Conservation (phyloP, 2,329 filamentous ascomycete genomes). For the Calonectria crousiana region DNA sequence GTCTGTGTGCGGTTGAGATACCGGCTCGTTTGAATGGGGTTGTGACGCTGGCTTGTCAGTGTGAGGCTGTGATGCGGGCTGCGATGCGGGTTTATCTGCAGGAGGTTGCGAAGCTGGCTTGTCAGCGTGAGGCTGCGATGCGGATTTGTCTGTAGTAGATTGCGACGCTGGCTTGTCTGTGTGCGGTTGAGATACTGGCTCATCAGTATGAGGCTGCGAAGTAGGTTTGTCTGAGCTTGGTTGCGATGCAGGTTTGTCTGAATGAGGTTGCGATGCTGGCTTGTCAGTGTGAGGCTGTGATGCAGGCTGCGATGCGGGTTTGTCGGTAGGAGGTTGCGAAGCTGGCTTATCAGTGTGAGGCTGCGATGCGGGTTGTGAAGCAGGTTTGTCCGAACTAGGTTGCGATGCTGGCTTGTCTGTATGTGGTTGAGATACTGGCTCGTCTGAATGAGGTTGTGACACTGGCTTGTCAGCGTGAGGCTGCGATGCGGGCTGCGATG, state of each 20-base stretch:
- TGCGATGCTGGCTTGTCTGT: background rate
- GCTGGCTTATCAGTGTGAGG: background rate
- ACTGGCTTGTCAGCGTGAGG: background rate
- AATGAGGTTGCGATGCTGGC: background rate
- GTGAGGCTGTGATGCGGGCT: background rate
- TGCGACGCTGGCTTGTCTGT: background rate
- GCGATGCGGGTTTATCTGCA: background rate
- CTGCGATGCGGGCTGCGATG: background rate
- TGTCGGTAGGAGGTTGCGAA: background rate
- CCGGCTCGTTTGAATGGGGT: no score
- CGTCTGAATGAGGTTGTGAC: background rate
- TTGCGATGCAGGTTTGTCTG: background rate
- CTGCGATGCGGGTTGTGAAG: background rate
- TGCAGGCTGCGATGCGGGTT: background rate
- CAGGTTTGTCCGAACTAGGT: background rate
- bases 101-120: background rate
- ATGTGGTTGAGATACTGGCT: background rate
- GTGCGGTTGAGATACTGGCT: background rate
- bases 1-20: no score
- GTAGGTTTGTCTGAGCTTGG: background rate
- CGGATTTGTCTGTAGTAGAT: background rate
- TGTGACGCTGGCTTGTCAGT: background rate
- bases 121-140: background rate
- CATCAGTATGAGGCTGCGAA: background rate
- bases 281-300: background rate